These are phyloP conservation scores for Trametes cubensis DNA, from an alignment of 768 basidiomycete species.

Conservation along the genomic window DNA sequence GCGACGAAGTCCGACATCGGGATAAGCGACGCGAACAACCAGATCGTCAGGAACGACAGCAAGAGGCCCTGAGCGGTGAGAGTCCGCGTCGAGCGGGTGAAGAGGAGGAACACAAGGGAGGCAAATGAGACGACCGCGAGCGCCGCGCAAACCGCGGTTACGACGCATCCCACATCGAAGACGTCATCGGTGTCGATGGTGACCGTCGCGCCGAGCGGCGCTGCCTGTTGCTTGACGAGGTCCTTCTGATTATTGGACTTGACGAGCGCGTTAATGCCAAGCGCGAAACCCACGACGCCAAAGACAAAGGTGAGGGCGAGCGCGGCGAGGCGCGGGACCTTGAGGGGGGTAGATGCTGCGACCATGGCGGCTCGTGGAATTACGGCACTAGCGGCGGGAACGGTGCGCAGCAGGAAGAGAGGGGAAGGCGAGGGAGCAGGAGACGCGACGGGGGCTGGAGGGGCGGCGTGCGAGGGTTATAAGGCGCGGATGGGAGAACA, in stretches of 20 bases:
- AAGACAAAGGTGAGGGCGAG: slow-evolving; percentile 36
- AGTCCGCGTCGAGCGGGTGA: slow-evolving; percentile 33
- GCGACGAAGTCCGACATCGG: slow-evolving; percentile 50
- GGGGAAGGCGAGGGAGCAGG: slow-evolving; percentile 1
- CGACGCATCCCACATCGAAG: slow-evolving; percentile 34
- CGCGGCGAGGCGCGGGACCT: slow-evolving; percentile 30
- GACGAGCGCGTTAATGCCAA: slow-evolving; percentile 39
- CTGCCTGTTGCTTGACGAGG: slow-evolving; percentile 31
- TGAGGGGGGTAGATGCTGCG: slow-evolving; percentile 12
- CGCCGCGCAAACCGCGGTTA: slow-evolving; percentile 37
- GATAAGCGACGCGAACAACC: slow-evolving; percentile 54
- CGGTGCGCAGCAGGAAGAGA: background rate
- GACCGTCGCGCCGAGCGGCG: slow-evolving; percentile 39
- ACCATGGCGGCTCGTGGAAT: slow-evolving; percentile 8
- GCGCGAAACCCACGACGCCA: slow-evolving; percentile 33
- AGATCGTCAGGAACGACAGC: slow-evolving; percentile 46
- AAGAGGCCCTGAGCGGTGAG: slow-evolving; percentile 40
- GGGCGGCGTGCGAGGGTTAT: slow-evolving; percentile 4
- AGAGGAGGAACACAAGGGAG: slow-evolving; percentile 36
- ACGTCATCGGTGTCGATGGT: slow-evolving; percentile 40
- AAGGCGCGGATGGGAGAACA: slow-evolving; percentile 7
- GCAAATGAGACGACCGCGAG: slow-evolving; percentile 27
- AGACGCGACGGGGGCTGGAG: slow-evolving; percentile 6
- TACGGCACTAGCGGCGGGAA: too few species aligned
- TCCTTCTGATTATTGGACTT: slow-evolving; percentile 44